phyloP scores from a whole-genome alignment of 805 yeast genomes.

The Yamadazyma scolyti region DNA sequence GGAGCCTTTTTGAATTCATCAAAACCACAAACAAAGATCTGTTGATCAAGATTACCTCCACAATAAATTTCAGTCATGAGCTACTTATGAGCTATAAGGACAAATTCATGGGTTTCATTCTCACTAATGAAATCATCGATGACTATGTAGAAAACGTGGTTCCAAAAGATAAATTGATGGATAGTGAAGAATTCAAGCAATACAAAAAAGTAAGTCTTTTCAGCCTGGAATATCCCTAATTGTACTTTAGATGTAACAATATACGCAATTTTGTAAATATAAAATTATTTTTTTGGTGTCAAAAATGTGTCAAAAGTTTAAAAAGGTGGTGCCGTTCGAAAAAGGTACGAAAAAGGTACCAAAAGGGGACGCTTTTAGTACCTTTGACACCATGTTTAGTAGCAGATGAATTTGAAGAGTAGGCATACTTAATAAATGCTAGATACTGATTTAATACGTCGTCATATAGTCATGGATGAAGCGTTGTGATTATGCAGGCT shows the following conservation, averaged over 20 bases:
- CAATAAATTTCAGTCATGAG: constrained; percentile 13
- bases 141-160: constrained; percentile 22
- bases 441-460: no score
- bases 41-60: constrained; percentile 12
- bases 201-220: not conserved
- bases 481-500: no score
- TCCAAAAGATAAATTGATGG: no score
- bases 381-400: no score
- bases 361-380: no score
- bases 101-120: constrained; percentile 17
- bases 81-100: constrained; percentile 14
- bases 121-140: constrained; percentile 15
- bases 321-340: not conserved
- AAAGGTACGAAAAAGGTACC: no score
- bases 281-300: not conserved
- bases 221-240: not conserved
- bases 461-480: no score
- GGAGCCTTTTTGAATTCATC: constrained; percentile 20
- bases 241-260: not conserved
- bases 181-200: not conserved
- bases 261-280: no score
- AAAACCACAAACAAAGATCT: constrained; percentile 9
- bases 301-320: not conserved
- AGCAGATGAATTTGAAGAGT: no score
- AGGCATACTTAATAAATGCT: no score